These are phyloP conservation scores for Spizellomyces punctatus DNA, from an alignment of 192 early-diverging fungal genomes.

Conservation along the genomic window DNA sequence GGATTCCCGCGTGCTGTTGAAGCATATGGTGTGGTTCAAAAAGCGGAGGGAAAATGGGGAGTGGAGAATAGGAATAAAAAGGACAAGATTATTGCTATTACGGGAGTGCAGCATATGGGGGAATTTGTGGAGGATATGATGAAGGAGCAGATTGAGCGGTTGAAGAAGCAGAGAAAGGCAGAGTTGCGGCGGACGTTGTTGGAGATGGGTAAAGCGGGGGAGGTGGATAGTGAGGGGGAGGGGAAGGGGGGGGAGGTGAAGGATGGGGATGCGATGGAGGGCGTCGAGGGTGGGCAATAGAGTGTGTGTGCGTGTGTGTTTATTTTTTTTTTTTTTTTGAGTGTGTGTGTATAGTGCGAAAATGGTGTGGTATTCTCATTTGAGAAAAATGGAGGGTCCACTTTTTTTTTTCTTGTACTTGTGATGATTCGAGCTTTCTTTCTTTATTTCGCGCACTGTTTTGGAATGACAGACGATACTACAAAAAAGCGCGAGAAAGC, in stretches of 20 bases:
- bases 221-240: background rate
- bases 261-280: background rate
- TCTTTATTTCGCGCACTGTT: too few relatives aligned
- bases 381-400: too few relatives aligned
- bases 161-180: conserved; percentile 36
- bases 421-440: too few relatives aligned
- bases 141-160: conserved; percentile 60
- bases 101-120: conserved; percentile 62
- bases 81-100: conserved; percentile 42
- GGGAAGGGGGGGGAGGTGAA: background rate
- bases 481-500: too few relatives aligned
- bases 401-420: too few relatives aligned
- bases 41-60: conserved; percentile 25
- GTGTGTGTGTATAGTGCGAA: too few relatives aligned
- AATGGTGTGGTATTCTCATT: too few relatives aligned
- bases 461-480: too few relatives aligned
- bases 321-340: too few relatives aligned
- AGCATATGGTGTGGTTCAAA: conserved; percentile 6
- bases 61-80: conserved; percentile 21
- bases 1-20: too few relatives aligned
- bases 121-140: conserved; percentile 66
- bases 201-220: background rate
- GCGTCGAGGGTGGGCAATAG: too few relatives aligned
- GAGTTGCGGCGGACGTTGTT: background rate
- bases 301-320: too few relatives aligned